Evolutionary conservation across 768 basidiomycete species (phyloP).

Genomic region (Postia placenta): DNA sequence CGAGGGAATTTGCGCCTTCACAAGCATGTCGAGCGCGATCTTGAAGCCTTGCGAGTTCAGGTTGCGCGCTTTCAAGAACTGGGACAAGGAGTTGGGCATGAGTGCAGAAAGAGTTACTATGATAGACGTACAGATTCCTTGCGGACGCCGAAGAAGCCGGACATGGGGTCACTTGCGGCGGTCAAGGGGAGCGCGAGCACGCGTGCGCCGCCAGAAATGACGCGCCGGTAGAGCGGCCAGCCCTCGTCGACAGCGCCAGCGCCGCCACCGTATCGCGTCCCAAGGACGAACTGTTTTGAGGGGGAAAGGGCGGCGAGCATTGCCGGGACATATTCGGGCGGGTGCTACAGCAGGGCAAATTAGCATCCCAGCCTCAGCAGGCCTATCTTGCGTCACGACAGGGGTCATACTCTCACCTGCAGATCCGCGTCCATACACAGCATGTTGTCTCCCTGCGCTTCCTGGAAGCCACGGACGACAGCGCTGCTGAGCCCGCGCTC

Average conservation of each 20-base stretch:
- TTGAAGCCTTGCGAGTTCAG: slow-evolving; percentile 26
- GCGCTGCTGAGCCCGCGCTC: slow-evolving; percentile 25
- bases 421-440: slow-evolving; percentile 27
- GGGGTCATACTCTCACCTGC: slow-evolving; percentile 12
- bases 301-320: slow-evolving; percentile 21
- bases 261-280: slow-evolving; percentile 23
- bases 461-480: slow-evolving; percentile 24
- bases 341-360: slow-evolving; percentile 15
- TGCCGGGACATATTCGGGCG: slow-evolving; percentile 23
- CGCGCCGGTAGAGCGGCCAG: slow-evolving; percentile 25
- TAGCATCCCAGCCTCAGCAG: not conserved
- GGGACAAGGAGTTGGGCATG: not conserved
- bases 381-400: not conserved
- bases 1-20: slow-evolving; percentile 20
- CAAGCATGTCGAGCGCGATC: slow-evolving; percentile 25
- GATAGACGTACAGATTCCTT: slow-evolving; percentile 19
- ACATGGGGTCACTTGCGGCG: slow-evolving; percentile 26
- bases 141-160: slow-evolving; percentile 25
- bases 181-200: slow-evolving; percentile 23
- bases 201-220: slow-evolving; percentile 24
- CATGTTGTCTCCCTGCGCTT: slow-evolving; percentile 24
- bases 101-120: not conserved
- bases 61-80: slow-evolving; percentile 24
- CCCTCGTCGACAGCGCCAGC: slow-evolving; percentile 21
- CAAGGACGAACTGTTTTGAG: slow-evolving; percentile 20